These are phyloP conservation scores for Tulasnella sp. DNA, from an alignment of 768 basidiomycete species.

Conservation along the genomic window DNA sequence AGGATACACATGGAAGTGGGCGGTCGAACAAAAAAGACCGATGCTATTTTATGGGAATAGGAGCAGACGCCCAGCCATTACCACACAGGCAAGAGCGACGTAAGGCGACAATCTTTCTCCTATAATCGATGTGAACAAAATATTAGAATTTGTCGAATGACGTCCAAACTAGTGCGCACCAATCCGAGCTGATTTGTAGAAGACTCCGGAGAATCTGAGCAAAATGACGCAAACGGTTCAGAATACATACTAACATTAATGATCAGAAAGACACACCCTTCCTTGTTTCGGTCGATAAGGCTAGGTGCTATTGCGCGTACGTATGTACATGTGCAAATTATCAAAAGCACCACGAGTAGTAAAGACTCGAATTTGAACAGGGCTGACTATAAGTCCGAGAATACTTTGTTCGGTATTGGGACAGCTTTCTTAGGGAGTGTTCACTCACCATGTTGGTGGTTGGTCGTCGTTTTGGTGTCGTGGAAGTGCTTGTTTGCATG, in stretches of 20 bases:
- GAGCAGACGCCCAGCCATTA: conserved; percentile 75
- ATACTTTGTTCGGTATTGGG: neutral
- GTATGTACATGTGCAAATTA: conserved; percentile 97
- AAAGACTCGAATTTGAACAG: conserved; percentile 97
- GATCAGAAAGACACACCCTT: conserved; percentile 42
- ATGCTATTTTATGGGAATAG: no score
- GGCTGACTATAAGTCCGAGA: conserved; percentile 48
- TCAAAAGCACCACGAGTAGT: conserved; percentile 79
- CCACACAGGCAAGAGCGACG: conserved; percentile 81
- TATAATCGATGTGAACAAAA: conserved; percentile 24
- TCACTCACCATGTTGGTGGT: neutral
- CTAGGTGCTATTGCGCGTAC: conserved; percentile 80
- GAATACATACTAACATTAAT: neutral
- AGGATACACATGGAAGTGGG: no score
- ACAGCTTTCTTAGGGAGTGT: neutral
- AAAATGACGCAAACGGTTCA: neutral
- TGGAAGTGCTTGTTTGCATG: neutral
- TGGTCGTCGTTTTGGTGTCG: neutral
- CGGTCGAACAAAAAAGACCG: no score
- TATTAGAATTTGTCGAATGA: no score
- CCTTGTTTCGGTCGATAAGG: conserved; percentile 83
- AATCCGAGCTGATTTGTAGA: conserved; percentile 94
- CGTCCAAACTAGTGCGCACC: conserved; percentile 47
- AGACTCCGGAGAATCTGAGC: conserved; percentile 71
- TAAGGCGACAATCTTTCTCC: conserved; percentile 95